Evolutionary conservation across 805 yeast species (phyloP), one percentile per base, ranked within the genome.

Genomic region (Kurtzmaniella cleridarum): DNA sequence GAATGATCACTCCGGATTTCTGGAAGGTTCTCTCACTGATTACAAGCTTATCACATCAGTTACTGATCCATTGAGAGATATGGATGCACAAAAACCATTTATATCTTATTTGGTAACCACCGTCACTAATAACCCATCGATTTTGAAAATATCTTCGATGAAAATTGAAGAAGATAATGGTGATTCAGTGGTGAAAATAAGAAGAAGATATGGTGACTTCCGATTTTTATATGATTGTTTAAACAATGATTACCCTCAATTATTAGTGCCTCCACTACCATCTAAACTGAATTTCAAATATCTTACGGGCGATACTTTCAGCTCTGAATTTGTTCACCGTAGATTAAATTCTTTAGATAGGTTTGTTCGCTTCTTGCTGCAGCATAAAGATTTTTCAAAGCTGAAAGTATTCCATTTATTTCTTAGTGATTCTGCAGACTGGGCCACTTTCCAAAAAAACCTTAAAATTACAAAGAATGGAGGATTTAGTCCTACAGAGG

Each of bases 211-310:
- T 59, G 84, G 91, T 4, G 98, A 93, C 59, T 87, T 91, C 59
- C 75, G 83, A 41, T 78, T 82, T 47, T 70, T 91, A 16, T 85
- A 82, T 59, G 84, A 82, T 44, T 80, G 87, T 41, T 66, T 91
- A 39, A 58, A 71, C 36, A 81, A 78, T 48, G 96, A 90, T 55
- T 84, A 70, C 55, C 96, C 97, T 0, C 84, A 93, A 3, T 72
- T 86, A 43, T 77, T 93, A 11, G 78, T 91, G 0, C 98, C 98
- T 1, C 97, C 98, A 11, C 69, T 91, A 39, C 98, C 98, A 0
- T 95, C 91, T 45, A 90, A 89, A 59, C 86, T 85, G 64, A 77
- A 95, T 43, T 69, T 91, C 50, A 96, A 91, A 57, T 91, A 93
- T 60, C 73, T 91, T 38, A 89, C 95, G 29, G 98, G 98, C 9